Conservation (phyloP, 1,139 yeast genomes). For the Arxiozyma slooffiae region DNA sequence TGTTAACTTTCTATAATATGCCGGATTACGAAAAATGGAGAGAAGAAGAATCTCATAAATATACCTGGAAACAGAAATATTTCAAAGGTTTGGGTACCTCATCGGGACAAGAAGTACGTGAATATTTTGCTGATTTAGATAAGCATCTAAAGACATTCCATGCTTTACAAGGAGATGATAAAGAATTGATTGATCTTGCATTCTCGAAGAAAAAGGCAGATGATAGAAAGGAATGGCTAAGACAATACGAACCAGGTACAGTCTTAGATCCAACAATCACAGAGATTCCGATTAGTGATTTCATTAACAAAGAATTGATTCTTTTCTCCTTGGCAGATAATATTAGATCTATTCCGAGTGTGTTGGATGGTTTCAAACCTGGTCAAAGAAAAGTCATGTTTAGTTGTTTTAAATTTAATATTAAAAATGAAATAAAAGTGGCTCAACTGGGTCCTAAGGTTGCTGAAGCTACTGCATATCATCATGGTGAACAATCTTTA, state of each 20-base stretch:
- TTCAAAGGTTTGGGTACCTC: slow-evolving; percentile 99
- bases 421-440: slow-evolving; percentile 73
- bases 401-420: slow-evolving; percentile 79
- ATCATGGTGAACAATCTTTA: slow-evolving; percentile 88
- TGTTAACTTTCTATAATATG: slow-evolving; percentile 80
- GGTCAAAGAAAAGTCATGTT: slow-evolving; percentile 91
- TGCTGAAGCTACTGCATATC: slow-evolving; percentile 84
- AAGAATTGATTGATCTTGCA: slow-evolving; percentile 78
- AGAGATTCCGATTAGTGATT: slow-evolving; percentile 83
- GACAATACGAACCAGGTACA: slow-evolving; percentile 83
- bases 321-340: slow-evolving; percentile 95
- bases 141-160: slow-evolving; percentile 81
- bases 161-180: slow-evolving; percentile 71
- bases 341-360: slow-evolving; percentile 87
- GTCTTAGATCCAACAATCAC: slow-evolving; percentile 72
- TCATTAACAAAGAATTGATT: slow-evolving; percentile 90
- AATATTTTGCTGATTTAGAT: slow-evolving; percentile 79
- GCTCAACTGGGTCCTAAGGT: slow-evolving; percentile 88
- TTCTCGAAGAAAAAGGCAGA: slow-evolving; percentile 94
- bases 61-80: slow-evolving; percentile 88
- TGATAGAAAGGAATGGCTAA: slow-evolving; percentile 94
- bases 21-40: slow-evolving; percentile 96
- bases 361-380: slow-evolving; percentile 92
- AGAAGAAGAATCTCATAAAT: slow-evolving; percentile 63
- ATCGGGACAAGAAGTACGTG: slow-evolving; percentile 65